Conservation (phyloP, 257 asterid genomes). For the Linderniella brevidens region DNA sequence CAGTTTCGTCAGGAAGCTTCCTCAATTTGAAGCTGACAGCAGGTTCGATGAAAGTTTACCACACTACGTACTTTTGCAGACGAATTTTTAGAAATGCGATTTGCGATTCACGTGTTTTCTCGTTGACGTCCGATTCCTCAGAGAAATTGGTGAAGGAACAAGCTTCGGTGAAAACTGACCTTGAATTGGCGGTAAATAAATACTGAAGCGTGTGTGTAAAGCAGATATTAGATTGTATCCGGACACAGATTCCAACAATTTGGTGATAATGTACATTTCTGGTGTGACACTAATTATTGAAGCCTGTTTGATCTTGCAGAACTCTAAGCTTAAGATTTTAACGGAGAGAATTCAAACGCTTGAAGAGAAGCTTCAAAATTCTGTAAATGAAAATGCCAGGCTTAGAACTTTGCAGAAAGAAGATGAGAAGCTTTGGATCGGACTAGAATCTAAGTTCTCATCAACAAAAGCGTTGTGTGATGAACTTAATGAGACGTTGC, state of each 20-base stretch:
- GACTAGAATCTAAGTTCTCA: conserved; percentile 74
- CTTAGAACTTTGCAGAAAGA: conserved; percentile 80
- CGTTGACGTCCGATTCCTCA: conserved; percentile 12
- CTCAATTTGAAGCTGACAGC: conserved; percentile 83
- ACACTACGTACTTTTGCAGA: background rate
- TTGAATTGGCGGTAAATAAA: conserved; percentile 59
- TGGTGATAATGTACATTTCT: too few species aligned
- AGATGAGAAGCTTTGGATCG: conserved; percentile 92
- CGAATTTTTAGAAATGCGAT: background rate
- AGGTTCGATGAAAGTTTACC: conserved; percentile 21
- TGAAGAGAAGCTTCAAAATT: conserved; percentile 82
- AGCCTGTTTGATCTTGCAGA: conserved; percentile 32
- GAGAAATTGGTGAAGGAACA: conserved; percentile 92
- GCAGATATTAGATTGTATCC: too few species aligned
- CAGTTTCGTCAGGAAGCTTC: conserved; percentile 57
- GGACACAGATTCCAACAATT: too few species aligned
- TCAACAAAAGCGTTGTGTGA: conserved; percentile 65
- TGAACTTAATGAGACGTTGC: conserved; percentile 70
- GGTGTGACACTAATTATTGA: conserved; percentile 11
- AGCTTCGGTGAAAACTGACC: conserved; percentile 80
- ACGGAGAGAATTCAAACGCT: conserved; percentile 44
- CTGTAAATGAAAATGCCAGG: conserved; percentile 75
- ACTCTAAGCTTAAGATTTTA: conserved; percentile 66
- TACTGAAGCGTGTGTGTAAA: conserved; percentile 1
- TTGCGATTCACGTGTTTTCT: conserved; percentile 7